Conservation (phyloP, 2,329 filamentous ascomycete genomes). For the Domatiomyces globalis region DNA sequence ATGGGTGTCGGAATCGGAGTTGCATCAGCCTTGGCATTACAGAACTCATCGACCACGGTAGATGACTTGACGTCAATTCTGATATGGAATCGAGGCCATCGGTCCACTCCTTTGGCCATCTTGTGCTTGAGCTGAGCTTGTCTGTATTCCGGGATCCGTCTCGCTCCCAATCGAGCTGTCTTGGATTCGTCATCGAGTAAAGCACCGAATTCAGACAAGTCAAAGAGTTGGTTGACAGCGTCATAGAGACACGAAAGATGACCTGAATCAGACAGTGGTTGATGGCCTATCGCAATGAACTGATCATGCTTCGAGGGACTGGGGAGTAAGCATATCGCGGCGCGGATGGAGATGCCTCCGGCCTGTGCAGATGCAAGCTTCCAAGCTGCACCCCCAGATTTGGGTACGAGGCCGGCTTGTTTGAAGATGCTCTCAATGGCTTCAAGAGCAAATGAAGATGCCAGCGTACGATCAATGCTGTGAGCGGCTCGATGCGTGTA, state of each 20-base stretch:
- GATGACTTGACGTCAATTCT: conserved; percentile 38
- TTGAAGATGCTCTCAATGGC: conserved; percentile 33
- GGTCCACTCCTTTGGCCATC: conserved; percentile 53
- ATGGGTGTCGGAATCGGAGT: not conserved
- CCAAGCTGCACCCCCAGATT: conserved; percentile 45
- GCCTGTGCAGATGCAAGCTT: conserved; percentile 55
- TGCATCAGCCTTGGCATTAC: not conserved
- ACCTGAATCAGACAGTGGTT: conserved; percentile 44
- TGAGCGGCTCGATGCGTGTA: not conserved
- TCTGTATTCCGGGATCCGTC: conserved; percentile 19
- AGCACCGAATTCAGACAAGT: conserved; percentile 60
- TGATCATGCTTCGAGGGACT: conserved; percentile 59
- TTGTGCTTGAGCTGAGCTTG: conserved; percentile 37
- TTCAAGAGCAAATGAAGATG: conserved; percentile 10
- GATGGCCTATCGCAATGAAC: conserved; percentile 66
- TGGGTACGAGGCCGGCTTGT: conserved; percentile 11
- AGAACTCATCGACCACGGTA: not conserved
- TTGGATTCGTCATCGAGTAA: conserved; percentile 33
- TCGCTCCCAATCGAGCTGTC: conserved; percentile 10
- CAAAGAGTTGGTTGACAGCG: conserved; percentile 64
- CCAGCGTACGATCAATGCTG: not conserved
- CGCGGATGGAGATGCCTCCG: conserved; percentile 47
- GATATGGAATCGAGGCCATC: conserved; percentile 84
- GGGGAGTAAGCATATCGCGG: conserved; percentile 55
- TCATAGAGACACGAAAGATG: conserved; percentile 57